A percentile compares a stretch with the other conserved stretches of the same genome.
Conservation (phyloP, 345 rosid species). For the Raphanus sativus region DNA sequence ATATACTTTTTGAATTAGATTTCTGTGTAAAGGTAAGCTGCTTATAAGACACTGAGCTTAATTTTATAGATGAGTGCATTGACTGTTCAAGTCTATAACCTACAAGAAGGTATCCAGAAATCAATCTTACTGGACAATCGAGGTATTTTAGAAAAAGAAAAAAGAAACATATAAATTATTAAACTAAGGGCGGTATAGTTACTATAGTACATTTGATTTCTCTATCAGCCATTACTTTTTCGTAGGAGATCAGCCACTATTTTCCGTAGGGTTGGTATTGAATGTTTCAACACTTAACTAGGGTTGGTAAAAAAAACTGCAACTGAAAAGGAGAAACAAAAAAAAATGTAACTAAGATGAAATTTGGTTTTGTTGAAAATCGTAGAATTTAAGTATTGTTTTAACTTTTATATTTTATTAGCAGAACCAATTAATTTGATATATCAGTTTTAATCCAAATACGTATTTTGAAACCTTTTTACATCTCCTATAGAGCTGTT, state of each 20-base stretch:
- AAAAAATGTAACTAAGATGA: neutral
- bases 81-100: neutral
- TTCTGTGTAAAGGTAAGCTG: neutral
- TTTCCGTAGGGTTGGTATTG: neutral
- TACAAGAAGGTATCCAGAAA: neutral
- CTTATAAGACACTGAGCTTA: neutral
- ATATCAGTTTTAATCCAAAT: no score
- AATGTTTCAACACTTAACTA: neutral
- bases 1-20: neutral
- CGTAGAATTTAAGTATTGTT: no score
- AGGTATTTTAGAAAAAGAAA: neutral
- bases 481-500: no score
- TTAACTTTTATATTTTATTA: no score
- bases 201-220: neutral
- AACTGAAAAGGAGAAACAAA: neutral
- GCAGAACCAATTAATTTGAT: no score
- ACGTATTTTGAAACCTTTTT: no score
- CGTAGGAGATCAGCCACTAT: neutral
- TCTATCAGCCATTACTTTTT: neutral
- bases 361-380: neutral
- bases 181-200: neutral
- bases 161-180: no score
- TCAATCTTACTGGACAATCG: neutral
- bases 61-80: neutral
- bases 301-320: neutral